A percentile compares a stretch with the other conserved stretches of the same genome.
These are phyloP conservation scores for Calocybe indica DNA, from an alignment of 768 basidiomycete genomes.

Conservation along the genomic window DNA sequence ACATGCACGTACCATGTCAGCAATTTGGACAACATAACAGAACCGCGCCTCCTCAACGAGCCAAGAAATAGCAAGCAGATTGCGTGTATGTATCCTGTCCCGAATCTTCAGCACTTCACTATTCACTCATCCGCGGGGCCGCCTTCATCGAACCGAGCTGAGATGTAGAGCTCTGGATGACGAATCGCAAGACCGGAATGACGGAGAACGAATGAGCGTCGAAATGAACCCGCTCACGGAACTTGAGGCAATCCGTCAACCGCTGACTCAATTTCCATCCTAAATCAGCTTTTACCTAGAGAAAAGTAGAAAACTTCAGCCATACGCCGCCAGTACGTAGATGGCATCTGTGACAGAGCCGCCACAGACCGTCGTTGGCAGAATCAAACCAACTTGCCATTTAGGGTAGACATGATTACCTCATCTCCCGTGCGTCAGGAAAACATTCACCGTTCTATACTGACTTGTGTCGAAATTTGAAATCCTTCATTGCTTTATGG, in stretches of 20 bases:
- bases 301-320: too few relatives aligned
- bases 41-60: conserved; percentile 57
- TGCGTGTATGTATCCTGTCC: conserved; percentile 23
- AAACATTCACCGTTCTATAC: too few relatives aligned
- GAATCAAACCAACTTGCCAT: too few relatives aligned
- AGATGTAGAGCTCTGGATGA: conserved; percentile 33
- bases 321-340: too few relatives aligned
- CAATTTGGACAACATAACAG: conserved; percentile 55
- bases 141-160: conserved; percentile 39
- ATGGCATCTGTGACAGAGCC: too few relatives aligned
- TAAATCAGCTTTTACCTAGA: too few relatives aligned
- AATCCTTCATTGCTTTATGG: too few relatives aligned
- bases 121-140: conserved; percentile 49
- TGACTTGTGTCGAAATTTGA: too few relatives aligned
- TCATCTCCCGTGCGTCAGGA: too few relatives aligned
- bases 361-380: too few relatives aligned
- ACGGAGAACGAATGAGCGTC: not conserved
- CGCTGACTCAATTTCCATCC: conserved; percentile 34
- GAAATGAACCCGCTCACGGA: conserved; percentile 23
- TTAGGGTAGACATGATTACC: too few relatives aligned
- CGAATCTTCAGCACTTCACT: conserved; percentile 32
- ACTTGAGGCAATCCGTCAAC: conserved; percentile 29
- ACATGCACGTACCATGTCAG: conserved; percentile 33
- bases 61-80: conserved; percentile 49
- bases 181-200: not conserved